Conservation (phyloP, 2,329 filamentous ascomycete genomes). For the Aspergillus sp. region DNA sequence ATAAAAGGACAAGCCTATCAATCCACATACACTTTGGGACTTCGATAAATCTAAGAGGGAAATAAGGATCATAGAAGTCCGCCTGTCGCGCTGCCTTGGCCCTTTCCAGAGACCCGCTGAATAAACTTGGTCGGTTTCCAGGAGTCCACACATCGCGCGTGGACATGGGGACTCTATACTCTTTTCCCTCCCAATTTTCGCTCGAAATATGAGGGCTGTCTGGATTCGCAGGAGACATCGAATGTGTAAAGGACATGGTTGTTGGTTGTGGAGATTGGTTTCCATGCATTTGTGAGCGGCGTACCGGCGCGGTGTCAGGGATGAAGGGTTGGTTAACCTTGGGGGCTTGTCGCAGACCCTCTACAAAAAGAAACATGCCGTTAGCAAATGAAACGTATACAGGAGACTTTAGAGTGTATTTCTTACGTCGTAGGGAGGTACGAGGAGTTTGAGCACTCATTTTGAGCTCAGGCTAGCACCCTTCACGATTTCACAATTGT, state of each 20-base stretch:
- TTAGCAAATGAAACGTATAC: background rate
- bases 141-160: slow-evolving; percentile 44
- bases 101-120: slow-evolving; percentile 26
- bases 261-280: slow-evolving; percentile 36
- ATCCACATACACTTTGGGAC: slow-evolving; percentile 35
- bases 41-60: slow-evolving; percentile 36
- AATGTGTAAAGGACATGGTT: slow-evolving; percentile 22
- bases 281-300: slow-evolving; percentile 31
- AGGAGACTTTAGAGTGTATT: background rate
- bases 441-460: slow-evolving; percentile 27
- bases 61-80: slow-evolving; percentile 41
- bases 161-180: slow-evolving; percentile 40
- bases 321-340: slow-evolving; percentile 42
- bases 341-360: slow-evolving; percentile 41
- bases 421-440: slow-evolving; percentile 30
- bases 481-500: background rate
- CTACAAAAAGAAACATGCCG: slow-evolving; percentile 23
- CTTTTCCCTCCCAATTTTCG: slow-evolving; percentile 40
- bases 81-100: slow-evolving; percentile 32
- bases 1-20: background rate
- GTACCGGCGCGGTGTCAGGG: slow-evolving; percentile 37
- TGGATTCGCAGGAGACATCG: slow-evolving; percentile 31
- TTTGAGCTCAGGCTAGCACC: slow-evolving; percentile 4
- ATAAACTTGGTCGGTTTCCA: slow-evolving; percentile 42
- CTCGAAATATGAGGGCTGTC: slow-evolving; percentile 30